These are phyloP conservation scores for Pseudogymnoascus sp. DNA, from an alignment of 2,329 filamentous ascomycete species.

Conservation along the genomic window DNA sequence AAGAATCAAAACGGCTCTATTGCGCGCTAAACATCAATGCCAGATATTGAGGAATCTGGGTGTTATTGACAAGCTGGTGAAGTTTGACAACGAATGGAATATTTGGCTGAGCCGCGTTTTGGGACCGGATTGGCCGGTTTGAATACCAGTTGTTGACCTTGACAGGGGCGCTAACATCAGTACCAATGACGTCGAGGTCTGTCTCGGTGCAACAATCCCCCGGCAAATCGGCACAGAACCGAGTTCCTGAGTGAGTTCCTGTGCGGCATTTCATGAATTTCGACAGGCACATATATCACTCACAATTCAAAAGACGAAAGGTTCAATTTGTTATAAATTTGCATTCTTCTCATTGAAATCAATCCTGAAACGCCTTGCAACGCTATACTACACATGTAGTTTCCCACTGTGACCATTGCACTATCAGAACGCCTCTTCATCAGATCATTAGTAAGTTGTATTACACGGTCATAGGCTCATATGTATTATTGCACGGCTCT, in stretches of 20 bases:
- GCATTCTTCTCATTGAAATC: not conserved
- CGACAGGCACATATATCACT: not conserved
- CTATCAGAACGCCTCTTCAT: not conserved
- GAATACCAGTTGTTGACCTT: not conserved
- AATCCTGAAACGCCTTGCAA: too few relatives aligned
- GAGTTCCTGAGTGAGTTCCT: not conserved
- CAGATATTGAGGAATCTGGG: not conserved
- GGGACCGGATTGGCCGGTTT: not conserved
- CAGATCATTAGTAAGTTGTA: not conserved
- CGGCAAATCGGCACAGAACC: not conserved
- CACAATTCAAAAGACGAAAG: not conserved
- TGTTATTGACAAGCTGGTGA: not conserved
- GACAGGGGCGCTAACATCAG: not conserved
- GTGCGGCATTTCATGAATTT: not conserved
- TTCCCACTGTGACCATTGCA: not conserved
- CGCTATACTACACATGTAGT: not conserved
- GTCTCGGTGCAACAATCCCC: not conserved
- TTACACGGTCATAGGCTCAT: slow-evolving; percentile 5
- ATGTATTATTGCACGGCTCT: slow-evolving; percentile 3
- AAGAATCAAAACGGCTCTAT: not conserved
- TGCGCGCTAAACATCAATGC: not conserved
- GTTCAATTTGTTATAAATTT: not conserved
- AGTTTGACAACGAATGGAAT: not conserved
- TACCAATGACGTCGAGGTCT: not conserved
- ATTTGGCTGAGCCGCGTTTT: not conserved